Evolutionary conservation across 768 basidiomycete species (phyloP), one percentile per base, ranked within the genome.

Genomic region (Lactarius akahatsu): DNA sequence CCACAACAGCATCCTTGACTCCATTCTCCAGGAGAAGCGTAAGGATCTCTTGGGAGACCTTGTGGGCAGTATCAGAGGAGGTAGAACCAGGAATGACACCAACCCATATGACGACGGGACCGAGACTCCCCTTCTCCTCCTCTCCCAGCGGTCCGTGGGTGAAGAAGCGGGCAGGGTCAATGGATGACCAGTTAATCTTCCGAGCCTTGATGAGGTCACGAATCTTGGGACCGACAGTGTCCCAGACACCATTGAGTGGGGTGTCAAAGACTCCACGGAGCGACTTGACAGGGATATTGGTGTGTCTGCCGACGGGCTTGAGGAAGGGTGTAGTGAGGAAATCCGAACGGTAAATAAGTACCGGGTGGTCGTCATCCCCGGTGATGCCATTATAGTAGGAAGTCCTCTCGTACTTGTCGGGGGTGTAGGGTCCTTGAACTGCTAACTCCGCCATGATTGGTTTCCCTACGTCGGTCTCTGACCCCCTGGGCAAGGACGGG

Each of bases 81-180:
- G 68, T 66, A 20, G 61, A 56, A 28, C 36, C 26, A 1, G 68
- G 68, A 20, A 6, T 13, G 57, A 62, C 59, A 0, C 57, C 50
- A 8, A 66, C 6, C 64, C 64, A 69, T 3, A 69, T 59, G 5
- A 69, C 68, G 20, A 69, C 56, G 4, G 68, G 64, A 62, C 68
- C 64, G 20, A 59, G 54, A 59, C 28, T 43, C 10, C 36, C 58
- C 50, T 54, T 54, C 57, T 62, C 58, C 50, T 54, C 43, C 57
- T 62, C 61, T 45, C 56, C 62, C 9, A 4, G 41, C 4, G 41
- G 23, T 23, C 9, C 60, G 18, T 57, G 32, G 23, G 64, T 66
- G 32, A 52, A 20, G 58, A 69, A 69, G 36, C 58, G 68, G 45
- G 64, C 68, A 16, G 61, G 26, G 26, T 45, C 32, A 9, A 69